Evolutionary conservation across 805 yeast species (phyloP), one percentile per base, ranked within the genome.

Genomic region (Aciculoconidium aculeatum): DNA sequence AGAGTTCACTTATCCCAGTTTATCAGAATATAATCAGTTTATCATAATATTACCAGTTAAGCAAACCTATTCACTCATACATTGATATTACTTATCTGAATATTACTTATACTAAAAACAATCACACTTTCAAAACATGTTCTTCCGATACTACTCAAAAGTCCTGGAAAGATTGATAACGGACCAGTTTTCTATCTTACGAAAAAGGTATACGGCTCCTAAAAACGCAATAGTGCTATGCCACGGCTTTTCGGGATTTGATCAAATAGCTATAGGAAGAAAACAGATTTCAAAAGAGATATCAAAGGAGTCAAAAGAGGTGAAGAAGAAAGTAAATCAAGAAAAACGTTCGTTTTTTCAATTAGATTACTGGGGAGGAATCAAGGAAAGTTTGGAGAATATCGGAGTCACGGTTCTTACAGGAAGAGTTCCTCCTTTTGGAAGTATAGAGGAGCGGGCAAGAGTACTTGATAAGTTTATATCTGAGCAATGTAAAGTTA

Each of bases 201-300:
- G 58, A 37, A 55, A 64, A 6, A 38, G 59, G 17, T 80, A 78
- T 45, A 45, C 53, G 8, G 67, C 80, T 4, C 87, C 94, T 0
- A 71, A 72, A 40, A 61, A 68, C 44, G 95, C 95, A 0, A 72
- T 86, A 1, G 80, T 86, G 0, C 53, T 86, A 15, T 86, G 95
- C 44, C 96, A 86, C 58, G 96, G 96, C 0, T 67, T 86, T 14
- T 75, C 84, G 0, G 96, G 96, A 1, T 86, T 84, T 43, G 94
- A 83, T 43, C 65, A 51, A 28, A 34, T 63, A 23, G 33, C 44
- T 2, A 35, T 56, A 22, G 15, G 50, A 10, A 51, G 50, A 5
- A 34, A 40, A 21, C 44, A 35, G 17, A 25, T 32, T 44, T 31
- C 37, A 35, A 16, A 39, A 42, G 11, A 38, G 29, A 32, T 34